These are phyloP conservation scores for Exophiala sp. DNA, from an alignment of 2,329 filamentous ascomycete species.

Conservation along the genomic window DNA sequence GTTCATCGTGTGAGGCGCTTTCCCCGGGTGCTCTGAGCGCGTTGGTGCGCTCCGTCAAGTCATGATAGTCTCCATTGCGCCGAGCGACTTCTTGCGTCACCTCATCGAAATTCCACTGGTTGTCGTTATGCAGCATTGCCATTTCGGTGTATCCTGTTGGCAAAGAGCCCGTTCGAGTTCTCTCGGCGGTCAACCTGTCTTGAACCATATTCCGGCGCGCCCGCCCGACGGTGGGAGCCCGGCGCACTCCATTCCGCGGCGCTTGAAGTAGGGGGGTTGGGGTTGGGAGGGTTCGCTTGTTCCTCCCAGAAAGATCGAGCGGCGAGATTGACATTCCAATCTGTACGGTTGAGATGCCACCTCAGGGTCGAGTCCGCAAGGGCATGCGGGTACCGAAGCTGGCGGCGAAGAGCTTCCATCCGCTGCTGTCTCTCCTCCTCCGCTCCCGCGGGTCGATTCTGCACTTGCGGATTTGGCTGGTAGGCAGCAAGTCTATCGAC, in stretches of 20 bases:
- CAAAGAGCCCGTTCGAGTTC: not conserved
- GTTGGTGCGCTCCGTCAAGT: not conserved
- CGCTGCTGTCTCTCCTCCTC: slow-evolving; percentile 3
- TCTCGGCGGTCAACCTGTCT: not conserved
- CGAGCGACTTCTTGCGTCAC: not conserved
- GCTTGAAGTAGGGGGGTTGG: not conserved
- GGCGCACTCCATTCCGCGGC: not conserved
- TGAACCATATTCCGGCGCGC: not conserved
- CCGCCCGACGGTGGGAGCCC: not conserved
- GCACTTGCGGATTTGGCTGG: not conserved
- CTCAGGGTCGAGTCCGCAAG: not conserved
- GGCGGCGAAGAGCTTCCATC: slow-evolving; percentile 9
- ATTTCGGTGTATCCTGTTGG: slow-evolving; percentile 2
- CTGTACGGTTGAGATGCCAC: not conserved
- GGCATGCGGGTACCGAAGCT: slow-evolving; percentile 10
- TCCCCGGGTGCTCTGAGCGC: not conserved
- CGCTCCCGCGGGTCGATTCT: not conserved
- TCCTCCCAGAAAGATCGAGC: slow-evolving; percentile 6
- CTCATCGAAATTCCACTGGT: not conserved
- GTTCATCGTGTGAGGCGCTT: slow-evolving; percentile 1
- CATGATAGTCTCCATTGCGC: slow-evolving; percentile 1
- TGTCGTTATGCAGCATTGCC: slow-evolving; percentile 1
- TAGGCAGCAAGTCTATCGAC: not conserved
- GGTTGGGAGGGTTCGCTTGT: not conserved
- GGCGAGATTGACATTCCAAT: slow-evolving; percentile 16